Evolutionary conservation across 257 asterid species (phyloP).

Genomic region (Striga asiatica): DNA sequence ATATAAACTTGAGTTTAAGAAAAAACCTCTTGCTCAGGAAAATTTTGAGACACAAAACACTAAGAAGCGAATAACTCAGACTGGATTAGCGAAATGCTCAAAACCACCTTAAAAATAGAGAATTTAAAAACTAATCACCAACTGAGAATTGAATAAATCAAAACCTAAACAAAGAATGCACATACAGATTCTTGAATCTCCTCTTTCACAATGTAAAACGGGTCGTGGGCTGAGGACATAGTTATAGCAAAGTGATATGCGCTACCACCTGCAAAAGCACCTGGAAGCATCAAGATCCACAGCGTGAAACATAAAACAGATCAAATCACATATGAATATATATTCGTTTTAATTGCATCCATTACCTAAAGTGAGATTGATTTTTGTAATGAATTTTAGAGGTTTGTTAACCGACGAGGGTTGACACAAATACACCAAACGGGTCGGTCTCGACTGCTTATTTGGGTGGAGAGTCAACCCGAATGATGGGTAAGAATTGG

Average conservation of each 20-base stretch:
- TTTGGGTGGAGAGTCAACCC: too few species aligned
- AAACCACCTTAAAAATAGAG: neutral
- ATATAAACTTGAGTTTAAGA: neutral
- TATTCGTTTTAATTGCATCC: neutral
- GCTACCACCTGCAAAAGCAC: neutral
- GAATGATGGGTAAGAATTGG: too few species aligned
- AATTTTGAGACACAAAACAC: neutral
- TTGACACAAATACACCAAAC: too few species aligned
- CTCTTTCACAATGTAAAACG: slow-evolving; percentile 90
- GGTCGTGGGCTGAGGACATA: slow-evolving; percentile 97
- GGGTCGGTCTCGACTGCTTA: too few species aligned
- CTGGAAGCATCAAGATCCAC: neutral
- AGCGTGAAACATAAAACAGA: neutral
- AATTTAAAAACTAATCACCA: slow-evolving; percentile 3
- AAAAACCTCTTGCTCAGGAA: slow-evolving; percentile 2
- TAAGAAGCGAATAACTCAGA: neutral
- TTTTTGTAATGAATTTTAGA: too few species aligned
- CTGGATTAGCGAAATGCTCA: neutral
- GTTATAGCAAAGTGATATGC: slow-evolving; percentile 10
- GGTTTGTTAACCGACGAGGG: too few species aligned
- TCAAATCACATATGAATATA: neutral
- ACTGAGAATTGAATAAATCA: neutral
- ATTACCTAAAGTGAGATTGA: too few species aligned
- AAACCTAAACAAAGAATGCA: neutral
- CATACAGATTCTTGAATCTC: slow-evolving; percentile 96